Evolutionary conservation across 2,329 filamentous ascomycete genomes (phyloP).

Genomic region (Ceratocystis variospora): DNA sequence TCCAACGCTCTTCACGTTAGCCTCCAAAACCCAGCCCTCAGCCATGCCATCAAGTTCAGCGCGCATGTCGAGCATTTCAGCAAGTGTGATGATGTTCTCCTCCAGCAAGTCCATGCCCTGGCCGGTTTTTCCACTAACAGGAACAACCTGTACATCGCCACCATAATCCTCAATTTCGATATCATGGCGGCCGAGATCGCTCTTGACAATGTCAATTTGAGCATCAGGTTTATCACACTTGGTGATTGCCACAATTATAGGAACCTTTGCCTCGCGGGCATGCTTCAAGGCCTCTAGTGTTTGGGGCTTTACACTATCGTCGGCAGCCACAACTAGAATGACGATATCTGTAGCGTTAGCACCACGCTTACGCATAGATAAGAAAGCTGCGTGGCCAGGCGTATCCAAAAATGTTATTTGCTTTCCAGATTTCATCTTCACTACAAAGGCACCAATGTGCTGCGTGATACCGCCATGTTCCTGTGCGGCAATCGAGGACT

Average conservation of each 20-base stretch:
- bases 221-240: slow-evolving; percentile 86
- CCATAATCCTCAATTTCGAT: slow-evolving; percentile 91
- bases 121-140: slow-evolving; percentile 86
- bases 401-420: slow-evolving; percentile 95
- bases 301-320: slow-evolving; percentile 95
- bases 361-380: slow-evolving; percentile 89
- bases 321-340: slow-evolving; percentile 85
- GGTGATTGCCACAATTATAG: slow-evolving; percentile 95
- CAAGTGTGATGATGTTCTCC: slow-evolving; percentile 73
- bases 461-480: slow-evolving; percentile 97
- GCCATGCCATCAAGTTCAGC: slow-evolving; percentile 62
- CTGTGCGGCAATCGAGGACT: slow-evolving; percentile 77
- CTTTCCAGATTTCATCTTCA: slow-evolving; percentile 72
- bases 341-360: slow-evolving; percentile 96
- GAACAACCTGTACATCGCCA: slow-evolving; percentile 83
- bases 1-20: slow-evolving; percentile 70
- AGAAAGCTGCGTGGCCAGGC: slow-evolving; percentile 86
- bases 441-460: slow-evolving; percentile 94
- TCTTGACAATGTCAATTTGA: slow-evolving; percentile 70
- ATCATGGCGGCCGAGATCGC: slow-evolving; percentile 67
- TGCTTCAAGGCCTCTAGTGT: slow-evolving; percentile 95
- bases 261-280: slow-evolving; percentile 71
- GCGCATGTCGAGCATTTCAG: slow-evolving; percentile 81
- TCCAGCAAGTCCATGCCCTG: slow-evolving; percentile 83
- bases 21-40: slow-evolving; percentile 91